Evolutionary conservation across 345 rosid genomes (phyloP).

Genomic region (Linum usitatissimum): DNA sequence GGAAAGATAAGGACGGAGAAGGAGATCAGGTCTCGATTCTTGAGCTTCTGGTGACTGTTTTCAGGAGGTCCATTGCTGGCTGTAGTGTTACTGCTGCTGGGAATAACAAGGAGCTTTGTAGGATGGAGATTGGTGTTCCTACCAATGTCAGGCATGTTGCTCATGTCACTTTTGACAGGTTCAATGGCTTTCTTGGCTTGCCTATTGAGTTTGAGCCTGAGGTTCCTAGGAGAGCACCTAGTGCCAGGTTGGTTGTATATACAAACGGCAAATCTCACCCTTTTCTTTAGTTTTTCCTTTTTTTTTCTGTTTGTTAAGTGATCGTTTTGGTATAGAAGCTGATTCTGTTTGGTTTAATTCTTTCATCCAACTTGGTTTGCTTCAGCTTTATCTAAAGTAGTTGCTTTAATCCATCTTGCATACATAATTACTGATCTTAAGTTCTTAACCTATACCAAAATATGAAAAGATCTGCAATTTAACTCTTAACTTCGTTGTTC

Average conservation of each 20-base stretch:
- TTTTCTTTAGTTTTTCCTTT: too few relatives aligned
- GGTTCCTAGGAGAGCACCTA: conserved; percentile 3
- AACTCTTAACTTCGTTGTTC: too few relatives aligned
- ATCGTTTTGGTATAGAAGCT: too few relatives aligned
- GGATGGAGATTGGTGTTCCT: conserved; percentile 28
- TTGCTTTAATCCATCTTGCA: too few relatives aligned
- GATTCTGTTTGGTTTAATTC: too few relatives aligned
- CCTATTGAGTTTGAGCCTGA: conserved; percentile 31
- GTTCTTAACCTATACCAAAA: too few relatives aligned
- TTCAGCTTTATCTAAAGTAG: too few relatives aligned
- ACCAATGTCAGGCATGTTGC: conserved; percentile 27
- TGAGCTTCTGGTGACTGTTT: conserved; percentile 51
- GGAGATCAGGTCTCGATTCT: conserved; percentile 65
- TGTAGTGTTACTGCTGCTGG: conserved; percentile 40
- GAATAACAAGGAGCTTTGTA: conserved; percentile 22
- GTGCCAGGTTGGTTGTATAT: not conserved
- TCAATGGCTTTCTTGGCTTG: conserved; percentile 27
- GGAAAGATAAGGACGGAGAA: conserved; percentile 14
- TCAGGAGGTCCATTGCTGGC: conserved; percentile 69
- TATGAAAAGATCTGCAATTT: too few relatives aligned
- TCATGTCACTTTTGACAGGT: conserved; percentile 28
- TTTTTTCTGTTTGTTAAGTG: too few relatives aligned
- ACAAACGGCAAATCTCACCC: too few relatives aligned
- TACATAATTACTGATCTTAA: too few relatives aligned
- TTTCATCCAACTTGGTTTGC: too few relatives aligned